Evolutionary conservation across 805 yeast species (phyloP).

Genomic region (Dipodascus albidus): DNA sequence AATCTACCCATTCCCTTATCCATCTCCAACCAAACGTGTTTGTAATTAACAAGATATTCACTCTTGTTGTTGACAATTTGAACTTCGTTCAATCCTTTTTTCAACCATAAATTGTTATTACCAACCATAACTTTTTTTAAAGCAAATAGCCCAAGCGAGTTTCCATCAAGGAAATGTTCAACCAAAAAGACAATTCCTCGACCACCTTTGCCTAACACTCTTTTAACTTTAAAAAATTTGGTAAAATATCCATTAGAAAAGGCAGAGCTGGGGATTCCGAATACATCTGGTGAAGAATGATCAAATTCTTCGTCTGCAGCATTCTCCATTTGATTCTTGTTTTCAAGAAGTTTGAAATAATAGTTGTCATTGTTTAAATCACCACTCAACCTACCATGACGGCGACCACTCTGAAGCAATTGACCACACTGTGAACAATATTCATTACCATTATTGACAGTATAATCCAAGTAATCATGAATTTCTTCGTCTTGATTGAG

Average conservation of each 20-base stretch:
- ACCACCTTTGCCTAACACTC: constrained; percentile 68
- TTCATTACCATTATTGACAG: not conserved
- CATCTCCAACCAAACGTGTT: constrained; percentile 86
- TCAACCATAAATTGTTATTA: constrained; percentile 54
- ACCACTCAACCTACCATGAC: not conserved
- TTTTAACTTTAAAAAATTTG: constrained; percentile 47
- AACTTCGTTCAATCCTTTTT: constrained; percentile 67
- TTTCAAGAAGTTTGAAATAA: constrained; percentile 1
- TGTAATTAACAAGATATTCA: constrained; percentile 65
- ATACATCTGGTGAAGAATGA: not conserved
- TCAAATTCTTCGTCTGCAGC: not conserved
- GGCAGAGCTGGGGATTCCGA: constrained; percentile 25
- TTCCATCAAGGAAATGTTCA: constrained; percentile 63
- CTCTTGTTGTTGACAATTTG: constrained; percentile 41
- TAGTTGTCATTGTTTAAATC: not conserved
- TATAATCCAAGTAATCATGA: not conserved
- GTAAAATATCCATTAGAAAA: constrained; percentile 77
- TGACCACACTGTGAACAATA: not conserved
- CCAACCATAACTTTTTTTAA: constrained; percentile 80
- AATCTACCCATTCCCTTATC: constrained; percentile 36
- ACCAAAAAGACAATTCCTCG: constrained; percentile 79
- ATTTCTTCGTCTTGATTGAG: not conserved
- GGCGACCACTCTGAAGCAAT: not conserved
- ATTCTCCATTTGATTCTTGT: constrained; percentile 3
- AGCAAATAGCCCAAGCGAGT: constrained; percentile 70